Percentiles rank a stretch among this genome's conserved stretches.
Conservation (phyloP, 805 yeast genomes). For the Ogataea angusta region DNA sequence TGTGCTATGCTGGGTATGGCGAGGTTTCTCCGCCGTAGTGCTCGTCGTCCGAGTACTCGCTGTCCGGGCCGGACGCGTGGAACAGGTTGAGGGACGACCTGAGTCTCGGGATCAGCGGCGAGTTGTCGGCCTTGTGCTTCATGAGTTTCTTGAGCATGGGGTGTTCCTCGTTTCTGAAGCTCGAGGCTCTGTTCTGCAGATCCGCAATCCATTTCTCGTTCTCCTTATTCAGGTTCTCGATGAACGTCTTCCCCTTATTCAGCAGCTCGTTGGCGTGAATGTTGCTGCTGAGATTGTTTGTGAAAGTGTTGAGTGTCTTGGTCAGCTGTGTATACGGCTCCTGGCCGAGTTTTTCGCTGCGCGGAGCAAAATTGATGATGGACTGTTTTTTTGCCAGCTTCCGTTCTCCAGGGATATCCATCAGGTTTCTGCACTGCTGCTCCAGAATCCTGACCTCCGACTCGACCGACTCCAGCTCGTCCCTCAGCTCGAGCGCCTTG, state of each 20-base stretch:
- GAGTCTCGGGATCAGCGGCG: conserved; percentile 2
- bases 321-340: conserved; percentile 10
- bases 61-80: conserved; percentile 15
- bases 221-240: conserved; percentile 26
- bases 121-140: neutral
- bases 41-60: conserved; percentile 14
- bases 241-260: conserved; percentile 24
- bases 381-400: conserved; percentile 11
- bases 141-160: conserved; percentile 9
- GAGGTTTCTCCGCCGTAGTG: conserved; percentile 6
- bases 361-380: conserved; percentile 5
- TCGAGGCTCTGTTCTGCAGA: conserved; percentile 13
- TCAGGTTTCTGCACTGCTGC: conserved; percentile 23
- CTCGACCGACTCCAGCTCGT: conserved; percentile 40
- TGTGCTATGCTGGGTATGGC: conserved; percentile 4
- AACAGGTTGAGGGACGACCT: conserved; percentile 8
- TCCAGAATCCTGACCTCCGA: conserved; percentile 38
- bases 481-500: conserved; percentile 46
- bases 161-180: conserved; percentile 10
- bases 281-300: conserved; percentile 25
- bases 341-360: neutral
- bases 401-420: conserved; percentile 3
- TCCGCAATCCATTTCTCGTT: conserved; percentile 25
- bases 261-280: conserved; percentile 24
- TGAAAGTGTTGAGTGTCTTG: conserved; percentile 22